Evolutionary conservation across 2,329 filamentous ascomycete genomes (phyloP).

Genomic region (Phialophora macrospora): DNA sequence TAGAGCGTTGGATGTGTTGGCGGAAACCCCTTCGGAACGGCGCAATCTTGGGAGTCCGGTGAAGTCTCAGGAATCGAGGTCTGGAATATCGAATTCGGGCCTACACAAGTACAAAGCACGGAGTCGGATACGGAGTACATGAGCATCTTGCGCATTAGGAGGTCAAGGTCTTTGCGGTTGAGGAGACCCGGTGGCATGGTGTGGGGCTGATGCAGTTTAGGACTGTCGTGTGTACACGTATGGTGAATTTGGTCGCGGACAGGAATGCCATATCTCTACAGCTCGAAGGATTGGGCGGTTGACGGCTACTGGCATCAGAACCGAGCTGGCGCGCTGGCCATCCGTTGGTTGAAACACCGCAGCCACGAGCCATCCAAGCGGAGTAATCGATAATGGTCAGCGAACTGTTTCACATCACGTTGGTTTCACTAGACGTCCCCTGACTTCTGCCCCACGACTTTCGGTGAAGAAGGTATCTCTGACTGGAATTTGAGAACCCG

Average conservation of each 20-base stretch:
- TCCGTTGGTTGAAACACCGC: not conserved
- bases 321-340: not conserved
- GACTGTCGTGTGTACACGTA: no score
- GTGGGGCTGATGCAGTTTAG: not conserved
- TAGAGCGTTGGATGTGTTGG: not conserved
- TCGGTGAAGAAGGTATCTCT: not conserved
- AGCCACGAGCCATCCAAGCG: not conserved
- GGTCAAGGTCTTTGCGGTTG: not conserved
- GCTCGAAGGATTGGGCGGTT: not conserved
- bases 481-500: not conserved
- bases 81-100: not conserved
- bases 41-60: not conserved
- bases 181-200: not conserved
- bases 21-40: no score
- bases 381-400: not conserved
- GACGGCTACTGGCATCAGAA: not conserved
- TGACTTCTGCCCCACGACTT: not conserved
- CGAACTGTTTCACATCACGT: not conserved
- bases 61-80: not conserved
- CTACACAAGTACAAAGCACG: slow-evolving; percentile 6
- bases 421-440: not conserved
- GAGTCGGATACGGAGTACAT: slow-evolving; percentile 12
- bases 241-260: not conserved
- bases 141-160: not conserved
- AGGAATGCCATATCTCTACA: not conserved